These are phyloP conservation scores for Bimuria novae-zelandiae DNA, from an alignment of 2,329 filamentous ascomycete genomes.

Conservation along the genomic window DNA sequence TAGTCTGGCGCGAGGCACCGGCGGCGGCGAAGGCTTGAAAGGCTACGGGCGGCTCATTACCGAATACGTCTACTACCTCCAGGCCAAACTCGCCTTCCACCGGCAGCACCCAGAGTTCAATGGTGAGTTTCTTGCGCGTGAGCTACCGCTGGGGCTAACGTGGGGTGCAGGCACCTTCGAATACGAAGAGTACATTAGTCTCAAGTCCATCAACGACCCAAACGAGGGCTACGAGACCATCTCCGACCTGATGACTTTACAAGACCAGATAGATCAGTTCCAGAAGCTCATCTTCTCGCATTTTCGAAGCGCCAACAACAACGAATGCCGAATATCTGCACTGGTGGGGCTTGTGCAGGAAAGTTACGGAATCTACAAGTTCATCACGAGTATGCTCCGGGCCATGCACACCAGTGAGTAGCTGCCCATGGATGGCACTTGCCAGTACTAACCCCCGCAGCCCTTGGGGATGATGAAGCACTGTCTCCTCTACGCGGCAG, in stretches of 20 bases:
- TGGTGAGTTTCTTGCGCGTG: slow-evolving; percentile 54
- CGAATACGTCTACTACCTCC: slow-evolving; percentile 94
- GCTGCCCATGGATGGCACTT: not conserved
- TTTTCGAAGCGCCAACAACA: slow-evolving; percentile 88
- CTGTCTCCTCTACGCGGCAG: slow-evolving; percentile 83
- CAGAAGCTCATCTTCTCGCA: slow-evolving; percentile 98
- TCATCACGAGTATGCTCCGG: slow-evolving; percentile 97
- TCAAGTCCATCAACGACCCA: slow-evolving; percentile 97
- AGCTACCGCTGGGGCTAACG: slow-evolving; percentile 20
- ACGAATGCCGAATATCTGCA: slow-evolving; percentile 94
- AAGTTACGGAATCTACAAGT: slow-evolving; percentile 99
- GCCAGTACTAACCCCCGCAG: slow-evolving; percentile 47
- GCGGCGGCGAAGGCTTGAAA: slow-evolving; percentile 78
- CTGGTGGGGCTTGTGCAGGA: slow-evolving; percentile 93
- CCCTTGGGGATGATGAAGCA: slow-evolving; percentile 91
- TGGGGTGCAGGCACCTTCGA: slow-evolving; percentile 74
- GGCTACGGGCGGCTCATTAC: slow-evolving; percentile 88
- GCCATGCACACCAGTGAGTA: slow-evolving; percentile 91
- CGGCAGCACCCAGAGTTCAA: slow-evolving; percentile 98
- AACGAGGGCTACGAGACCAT: slow-evolving; percentile 98
- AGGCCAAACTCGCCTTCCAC: slow-evolving; percentile 96
- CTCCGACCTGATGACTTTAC: slow-evolving; percentile 90
- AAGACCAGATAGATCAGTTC: slow-evolving; percentile 98
- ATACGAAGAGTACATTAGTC: slow-evolving; percentile 97
- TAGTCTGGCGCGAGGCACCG: slow-evolving; percentile 81